These are phyloP conservation scores for Themeda triandra DNA, from an alignment of 176 grass and related monocot species.

Conservation along the genomic window DNA sequence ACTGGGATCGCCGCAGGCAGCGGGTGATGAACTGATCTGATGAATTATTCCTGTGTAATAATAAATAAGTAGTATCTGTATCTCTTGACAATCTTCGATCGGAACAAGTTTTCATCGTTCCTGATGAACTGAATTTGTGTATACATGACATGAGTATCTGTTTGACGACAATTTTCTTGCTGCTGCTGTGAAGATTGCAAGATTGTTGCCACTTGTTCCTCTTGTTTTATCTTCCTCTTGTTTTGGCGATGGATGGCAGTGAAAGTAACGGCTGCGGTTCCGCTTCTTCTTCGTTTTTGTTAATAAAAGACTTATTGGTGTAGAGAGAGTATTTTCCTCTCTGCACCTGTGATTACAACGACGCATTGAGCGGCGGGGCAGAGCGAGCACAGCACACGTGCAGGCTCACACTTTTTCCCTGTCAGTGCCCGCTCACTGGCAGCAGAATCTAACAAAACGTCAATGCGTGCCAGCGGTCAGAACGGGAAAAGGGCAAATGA, in stretches of 20 bases:
- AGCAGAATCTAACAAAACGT: background rate
- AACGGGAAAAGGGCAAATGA: background rate
- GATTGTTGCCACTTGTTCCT: background rate
- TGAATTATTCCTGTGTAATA: background rate
- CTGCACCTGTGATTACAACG: too few relatives aligned
- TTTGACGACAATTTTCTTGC: too few relatives aligned
- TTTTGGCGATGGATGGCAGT: background rate
- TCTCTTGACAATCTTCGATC: background rate
- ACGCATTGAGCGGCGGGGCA: background rate
- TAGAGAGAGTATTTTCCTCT: too few relatives aligned
- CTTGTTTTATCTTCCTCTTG: too few relatives aligned
- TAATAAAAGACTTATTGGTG: too few relatives aligned
- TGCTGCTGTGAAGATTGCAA: too few relatives aligned
- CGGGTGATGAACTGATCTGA: constrained; percentile 10
- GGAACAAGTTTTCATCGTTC: background rate
- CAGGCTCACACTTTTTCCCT: background rate
- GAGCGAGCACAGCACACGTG: constrained; percentile 20
- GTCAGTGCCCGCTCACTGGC: background rate
- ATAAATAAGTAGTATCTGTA: constrained; percentile 14
- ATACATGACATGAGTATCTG: too few relatives aligned
- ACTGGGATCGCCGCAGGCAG: background rate
- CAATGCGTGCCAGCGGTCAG: background rate
- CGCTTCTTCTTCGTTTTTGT: too few relatives aligned
- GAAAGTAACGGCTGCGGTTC: too few relatives aligned
- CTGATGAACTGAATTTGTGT: too few relatives aligned